Evolutionary conservation across 2,329 filamentous ascomycete genomes (phyloP).

Genomic region (Penicillium sp.): DNA sequence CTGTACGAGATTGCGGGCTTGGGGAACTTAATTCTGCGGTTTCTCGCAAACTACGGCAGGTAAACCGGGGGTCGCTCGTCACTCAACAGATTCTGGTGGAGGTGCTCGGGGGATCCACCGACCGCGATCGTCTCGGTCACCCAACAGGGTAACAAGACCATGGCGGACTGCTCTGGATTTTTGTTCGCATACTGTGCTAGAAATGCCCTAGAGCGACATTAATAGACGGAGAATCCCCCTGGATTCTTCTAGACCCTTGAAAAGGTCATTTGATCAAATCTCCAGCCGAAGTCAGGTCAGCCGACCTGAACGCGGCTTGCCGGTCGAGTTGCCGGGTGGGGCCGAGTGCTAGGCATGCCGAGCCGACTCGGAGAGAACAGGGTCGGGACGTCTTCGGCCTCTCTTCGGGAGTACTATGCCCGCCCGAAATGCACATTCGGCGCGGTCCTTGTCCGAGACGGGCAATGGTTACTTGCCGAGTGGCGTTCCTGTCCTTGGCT

Average conservation of each 20-base stretch:
- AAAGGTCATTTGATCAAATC: neutral
- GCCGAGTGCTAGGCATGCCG: conserved; percentile 8
- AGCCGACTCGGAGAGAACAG: conserved; percentile 14
- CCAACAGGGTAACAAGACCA: conserved; percentile 14
- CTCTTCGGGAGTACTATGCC: conserved; percentile 20
- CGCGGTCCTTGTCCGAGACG: conserved; percentile 15
- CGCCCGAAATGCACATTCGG: neutral
- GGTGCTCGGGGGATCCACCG: conserved; percentile 20
- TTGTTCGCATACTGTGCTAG: neutral
- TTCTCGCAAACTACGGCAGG: too few relatives aligned
- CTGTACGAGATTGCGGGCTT: too few relatives aligned
- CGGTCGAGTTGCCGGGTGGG: conserved; percentile 9
- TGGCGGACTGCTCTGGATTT: neutral
- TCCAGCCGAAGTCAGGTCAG: neutral
- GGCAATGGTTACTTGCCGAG: conserved; percentile 1
- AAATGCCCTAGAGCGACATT: neutral
- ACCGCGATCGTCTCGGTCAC: conserved; percentile 19
- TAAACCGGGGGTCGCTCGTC: conserved; percentile 7
- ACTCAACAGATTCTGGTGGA: conserved; percentile 9
- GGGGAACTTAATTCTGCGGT: too few relatives aligned
- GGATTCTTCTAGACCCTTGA: too few relatives aligned
- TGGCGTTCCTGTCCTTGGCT: conserved; percentile 7
- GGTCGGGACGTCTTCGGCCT: conserved; percentile 17
- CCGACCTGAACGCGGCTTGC: conserved; percentile 15
- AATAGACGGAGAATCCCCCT: too few relatives aligned